Percentiles rank a stretch among this genome's conserved stretches.
phyloP scores from a whole-genome alignment of 371 early-diverging fungal genomes.

The Mucor lusitanicus region DNA sequence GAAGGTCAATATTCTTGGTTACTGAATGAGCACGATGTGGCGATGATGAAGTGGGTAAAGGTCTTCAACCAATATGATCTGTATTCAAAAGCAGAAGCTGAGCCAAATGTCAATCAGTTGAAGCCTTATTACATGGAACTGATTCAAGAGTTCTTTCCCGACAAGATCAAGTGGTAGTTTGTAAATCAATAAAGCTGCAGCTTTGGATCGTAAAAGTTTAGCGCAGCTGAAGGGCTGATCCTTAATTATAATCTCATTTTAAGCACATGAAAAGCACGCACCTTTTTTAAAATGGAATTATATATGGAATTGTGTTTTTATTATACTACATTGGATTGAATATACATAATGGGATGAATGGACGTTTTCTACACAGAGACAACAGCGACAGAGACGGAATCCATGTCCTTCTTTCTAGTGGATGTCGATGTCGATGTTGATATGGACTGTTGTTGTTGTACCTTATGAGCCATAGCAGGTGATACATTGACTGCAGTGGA shows the following conservation, averaged over 20 bases:
- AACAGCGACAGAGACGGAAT: conserved; percentile 2
- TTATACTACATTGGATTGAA: neutral
- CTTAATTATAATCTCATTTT: too few relatives aligned
- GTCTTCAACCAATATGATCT: conserved; percentile 62
- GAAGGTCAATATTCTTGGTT: conserved; percentile 51
- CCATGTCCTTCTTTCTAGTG: conserved; percentile 8
- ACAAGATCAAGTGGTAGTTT: conserved; percentile 50
- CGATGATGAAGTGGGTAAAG: conserved; percentile 55
- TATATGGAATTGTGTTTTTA: too few relatives aligned
- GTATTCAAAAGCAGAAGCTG: conserved; percentile 53
- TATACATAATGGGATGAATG: neutral
- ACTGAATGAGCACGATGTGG: conserved; percentile 46
- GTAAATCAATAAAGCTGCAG: neutral
- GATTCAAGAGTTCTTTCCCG: conserved; percentile 57
- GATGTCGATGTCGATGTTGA: neutral
- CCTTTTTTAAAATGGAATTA: too few relatives aligned
- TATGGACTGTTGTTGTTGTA: neutral
- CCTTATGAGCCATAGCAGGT: conserved; percentile 25
- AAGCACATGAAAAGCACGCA: neutral
- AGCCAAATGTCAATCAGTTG: conserved; percentile 36
- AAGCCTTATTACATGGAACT: conserved; percentile 52
- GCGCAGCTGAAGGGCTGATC: too few relatives aligned
- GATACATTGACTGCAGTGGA: conserved; percentile 28
- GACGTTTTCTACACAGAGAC: neutral
- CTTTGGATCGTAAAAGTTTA: too few relatives aligned